These are phyloP conservation scores for Lichtheimia ornata DNA, from an alignment of 371 early-diverging fungal genomes.

Conservation along the genomic window DNA sequence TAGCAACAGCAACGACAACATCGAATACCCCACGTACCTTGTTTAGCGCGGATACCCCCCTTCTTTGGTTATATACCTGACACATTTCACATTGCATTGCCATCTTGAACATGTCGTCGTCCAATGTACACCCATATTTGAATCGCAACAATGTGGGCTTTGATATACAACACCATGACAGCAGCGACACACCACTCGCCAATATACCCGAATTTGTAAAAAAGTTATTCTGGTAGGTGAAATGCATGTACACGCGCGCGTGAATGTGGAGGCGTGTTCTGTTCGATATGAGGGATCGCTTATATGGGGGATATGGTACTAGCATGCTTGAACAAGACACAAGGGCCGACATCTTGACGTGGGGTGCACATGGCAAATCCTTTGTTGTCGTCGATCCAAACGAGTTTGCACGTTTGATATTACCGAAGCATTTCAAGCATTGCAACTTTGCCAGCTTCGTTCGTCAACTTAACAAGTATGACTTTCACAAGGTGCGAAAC, in stretches of 20 bases:
- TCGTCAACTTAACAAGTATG: constrained; percentile 94
- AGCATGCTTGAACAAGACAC: constrained; percentile 70
- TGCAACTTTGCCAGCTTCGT: constrained; percentile 92
- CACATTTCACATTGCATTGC: background rate
- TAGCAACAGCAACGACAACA: background rate
- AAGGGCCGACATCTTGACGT: constrained; percentile 63
- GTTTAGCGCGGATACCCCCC: too few species aligned
- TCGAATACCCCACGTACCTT: background rate
- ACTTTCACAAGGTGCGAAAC: constrained; percentile 80
- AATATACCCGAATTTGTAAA: constrained; percentile 48
- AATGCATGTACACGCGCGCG: background rate
- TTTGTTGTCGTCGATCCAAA: constrained; percentile 84
- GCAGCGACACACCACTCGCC: background rate
- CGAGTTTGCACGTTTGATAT: constrained; percentile 71
- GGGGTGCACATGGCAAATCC: constrained; percentile 76
- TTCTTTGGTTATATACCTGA: background rate
- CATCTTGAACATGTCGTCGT: background rate
- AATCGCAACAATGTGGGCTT: constrained; percentile 1
- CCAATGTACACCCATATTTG: background rate
- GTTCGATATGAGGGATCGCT: background rate
- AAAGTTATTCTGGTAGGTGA: constrained; percentile 42
- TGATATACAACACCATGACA: background rate
- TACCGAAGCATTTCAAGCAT: constrained; percentile 90
- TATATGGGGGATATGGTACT: background rate
- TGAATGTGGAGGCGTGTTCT: background rate